phyloP scores from a whole-genome alignment of 2,329 filamentous ascomycete species.

The Anisogramma anomala region DNA sequence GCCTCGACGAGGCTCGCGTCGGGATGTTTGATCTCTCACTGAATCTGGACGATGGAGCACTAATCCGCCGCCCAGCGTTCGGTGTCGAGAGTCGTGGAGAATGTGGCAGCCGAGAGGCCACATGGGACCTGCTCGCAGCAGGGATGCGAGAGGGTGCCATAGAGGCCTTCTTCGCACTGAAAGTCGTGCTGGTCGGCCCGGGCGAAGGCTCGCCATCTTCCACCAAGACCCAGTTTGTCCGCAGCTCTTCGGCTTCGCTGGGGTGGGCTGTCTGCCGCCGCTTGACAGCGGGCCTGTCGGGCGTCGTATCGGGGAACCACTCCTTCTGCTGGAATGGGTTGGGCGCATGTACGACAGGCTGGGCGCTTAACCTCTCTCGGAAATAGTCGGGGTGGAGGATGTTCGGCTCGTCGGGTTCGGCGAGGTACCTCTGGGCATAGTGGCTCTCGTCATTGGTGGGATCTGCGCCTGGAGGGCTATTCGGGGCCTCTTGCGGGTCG shows the following conservation, averaged over 20 bases:
- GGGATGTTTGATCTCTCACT: conserved; percentile 21
- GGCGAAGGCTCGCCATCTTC: conserved; percentile 21
- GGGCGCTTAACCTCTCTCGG: conserved; percentile 1
- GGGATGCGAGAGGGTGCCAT: conserved; percentile 7
- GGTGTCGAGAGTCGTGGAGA: conserved; percentile 4
- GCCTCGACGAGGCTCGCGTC: conserved; percentile 25
- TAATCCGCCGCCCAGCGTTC: conserved; percentile 2
- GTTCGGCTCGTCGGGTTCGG: conserved; percentile 1
- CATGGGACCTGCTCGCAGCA: conserved; percentile 1
- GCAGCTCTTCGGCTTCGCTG: conserved; percentile 43
- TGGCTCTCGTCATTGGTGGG: not conserved
- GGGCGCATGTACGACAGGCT: conserved; percentile 1
- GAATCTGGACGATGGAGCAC: conserved; percentile 5
- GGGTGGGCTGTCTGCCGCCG: conserved; percentile 34
- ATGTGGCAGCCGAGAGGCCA: conserved; percentile 6
- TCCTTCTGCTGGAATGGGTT: conserved; percentile 13
- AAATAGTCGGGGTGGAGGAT: not conserved
- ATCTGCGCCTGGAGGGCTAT: conserved; percentile 4
- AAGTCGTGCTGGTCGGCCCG: conserved; percentile 13
- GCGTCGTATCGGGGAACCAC: conserved; percentile 28
- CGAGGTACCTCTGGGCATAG: conserved; percentile 2
- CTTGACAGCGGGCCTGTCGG: conserved; percentile 37
- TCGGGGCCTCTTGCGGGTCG: not conserved
- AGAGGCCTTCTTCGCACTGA: conserved; percentile 11
- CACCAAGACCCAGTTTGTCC: conserved; percentile 63